These are phyloP conservation scores for Beverwykella pulmonaria DNA, from an alignment of 495 filamentous ascomycete genomes.

Conservation along the genomic window DNA sequence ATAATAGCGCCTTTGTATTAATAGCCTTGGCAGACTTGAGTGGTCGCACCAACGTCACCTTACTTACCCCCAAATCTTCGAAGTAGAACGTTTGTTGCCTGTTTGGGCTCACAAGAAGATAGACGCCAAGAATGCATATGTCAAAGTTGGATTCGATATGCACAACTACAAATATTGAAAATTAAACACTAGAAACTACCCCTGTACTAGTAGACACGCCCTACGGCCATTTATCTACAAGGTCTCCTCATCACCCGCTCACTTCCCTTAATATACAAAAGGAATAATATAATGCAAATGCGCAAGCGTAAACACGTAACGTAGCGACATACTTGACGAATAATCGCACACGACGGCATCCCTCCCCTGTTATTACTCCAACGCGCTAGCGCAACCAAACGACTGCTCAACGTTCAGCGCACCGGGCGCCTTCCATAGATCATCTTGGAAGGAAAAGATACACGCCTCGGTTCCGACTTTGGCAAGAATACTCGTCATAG, in stretches of 20 bases:
- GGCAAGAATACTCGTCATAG: conserved; percentile 65
- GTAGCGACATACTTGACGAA: conserved; percentile 26
- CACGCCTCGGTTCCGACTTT: conserved; percentile 61
- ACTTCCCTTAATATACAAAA: background rate
- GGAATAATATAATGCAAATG: conserved; percentile 11
- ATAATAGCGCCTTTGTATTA: no score
- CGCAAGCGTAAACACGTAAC: conserved; percentile 36
- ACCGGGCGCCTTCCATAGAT: conserved; percentile 78
- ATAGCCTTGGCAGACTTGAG: no score
- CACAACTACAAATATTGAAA: conserved; percentile 7
- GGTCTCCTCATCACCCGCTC: no score
- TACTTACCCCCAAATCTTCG: no score
- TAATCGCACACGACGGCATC: background rate
- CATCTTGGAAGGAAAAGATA: conserved; percentile 80
- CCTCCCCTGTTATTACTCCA: background rate
- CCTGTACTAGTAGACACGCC: background rate
- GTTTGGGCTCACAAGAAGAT: no score
- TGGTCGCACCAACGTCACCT: no score
- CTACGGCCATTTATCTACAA: background rate
- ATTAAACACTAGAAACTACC: conserved; percentile 31
- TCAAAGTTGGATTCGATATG: background rate
- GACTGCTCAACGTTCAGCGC: conserved; percentile 72
- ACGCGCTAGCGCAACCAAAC: conserved; percentile 55
- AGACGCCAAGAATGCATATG: background rate
- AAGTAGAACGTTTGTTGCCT: no score